These are phyloP conservation scores for Cryphonectria naterciae DNA, from an alignment of 2,329 filamentous ascomycete genomes.

Conservation along the genomic window DNA sequence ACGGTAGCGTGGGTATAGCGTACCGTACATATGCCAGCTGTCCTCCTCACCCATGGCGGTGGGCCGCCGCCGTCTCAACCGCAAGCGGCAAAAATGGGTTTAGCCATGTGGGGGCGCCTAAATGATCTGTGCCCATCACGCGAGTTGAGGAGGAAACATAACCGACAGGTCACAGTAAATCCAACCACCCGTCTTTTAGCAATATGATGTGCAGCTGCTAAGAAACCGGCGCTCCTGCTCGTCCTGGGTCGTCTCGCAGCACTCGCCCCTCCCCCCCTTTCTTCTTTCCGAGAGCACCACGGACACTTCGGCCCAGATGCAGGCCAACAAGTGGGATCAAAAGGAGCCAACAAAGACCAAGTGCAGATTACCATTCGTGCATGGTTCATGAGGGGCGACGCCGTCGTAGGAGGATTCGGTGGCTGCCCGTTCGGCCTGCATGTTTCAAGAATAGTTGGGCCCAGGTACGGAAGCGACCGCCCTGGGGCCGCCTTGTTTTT, in stretches of 20 bases:
- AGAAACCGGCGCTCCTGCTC: constrained; percentile 7
- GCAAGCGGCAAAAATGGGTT: constrained; percentile 16
- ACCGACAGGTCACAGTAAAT: background rate
- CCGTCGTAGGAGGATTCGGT: constrained; percentile 20
- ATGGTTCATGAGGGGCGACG: background rate
- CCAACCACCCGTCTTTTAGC: background rate
- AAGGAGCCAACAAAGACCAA: background rate
- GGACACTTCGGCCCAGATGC: background rate
- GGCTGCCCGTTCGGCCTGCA: constrained; percentile 21
- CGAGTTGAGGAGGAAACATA: constrained; percentile 11
- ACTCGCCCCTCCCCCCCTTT: background rate
- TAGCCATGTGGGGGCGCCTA: constrained; percentile 3
- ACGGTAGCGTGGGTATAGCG: constrained; percentile 9
- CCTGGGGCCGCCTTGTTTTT: background rate
- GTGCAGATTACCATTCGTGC: background rate
- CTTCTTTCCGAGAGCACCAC: background rate
- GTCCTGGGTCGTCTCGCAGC: background rate
- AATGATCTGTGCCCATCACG: constrained; percentile 7
- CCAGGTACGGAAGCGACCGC: constrained; percentile 24
- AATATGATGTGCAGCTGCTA: background rate
- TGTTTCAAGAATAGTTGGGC: constrained; percentile 16
- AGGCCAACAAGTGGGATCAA: background rate
- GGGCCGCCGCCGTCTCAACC: constrained; percentile 11
- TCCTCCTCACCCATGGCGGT: constrained; percentile 9
- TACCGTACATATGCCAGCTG: constrained; percentile 21